phyloP scores from a whole-genome alignment of 164 flowering plant genomes.

The Tinospora cordifolia region DNA sequence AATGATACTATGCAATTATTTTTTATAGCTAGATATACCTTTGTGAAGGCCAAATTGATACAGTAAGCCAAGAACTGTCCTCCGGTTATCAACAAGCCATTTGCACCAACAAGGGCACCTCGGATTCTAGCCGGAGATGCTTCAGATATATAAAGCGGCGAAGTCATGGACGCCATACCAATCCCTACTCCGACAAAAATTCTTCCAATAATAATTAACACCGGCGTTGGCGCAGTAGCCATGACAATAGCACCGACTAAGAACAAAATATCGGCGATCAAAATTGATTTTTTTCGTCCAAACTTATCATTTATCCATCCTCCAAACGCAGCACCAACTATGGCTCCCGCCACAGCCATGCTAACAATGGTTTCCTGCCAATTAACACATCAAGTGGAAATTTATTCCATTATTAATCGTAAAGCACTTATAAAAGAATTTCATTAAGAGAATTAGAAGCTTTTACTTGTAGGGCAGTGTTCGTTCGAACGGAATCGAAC shows the following conservation, averaged over 20 bases:
- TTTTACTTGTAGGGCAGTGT: slow-evolving; percentile 59
- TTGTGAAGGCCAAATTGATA: slow-evolving; percentile 65
- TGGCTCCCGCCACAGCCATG: slow-evolving; percentile 90
- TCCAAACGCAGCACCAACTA: slow-evolving; percentile 84
- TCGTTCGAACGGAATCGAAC: slow-evolving; percentile 42
- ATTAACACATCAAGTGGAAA: neutral
- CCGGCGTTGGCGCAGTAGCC: slow-evolving; percentile 55
- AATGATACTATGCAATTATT: neutral
- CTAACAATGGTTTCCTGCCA: slow-evolving; percentile 81
- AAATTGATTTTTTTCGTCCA: slow-evolving; percentile 54
- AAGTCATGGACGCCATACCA: slow-evolving; percentile 92
- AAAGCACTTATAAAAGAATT: no score
- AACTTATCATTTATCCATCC: slow-evolving; percentile 65
- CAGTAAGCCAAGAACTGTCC: slow-evolving; percentile 82
- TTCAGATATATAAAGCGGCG: slow-evolving; percentile 88
- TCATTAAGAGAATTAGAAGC: no score
- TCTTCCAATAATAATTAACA: slow-evolving; percentile 62
- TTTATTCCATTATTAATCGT: no score
- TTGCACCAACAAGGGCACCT: slow-evolving; percentile 83
- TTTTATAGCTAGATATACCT: slow-evolving; percentile 17
- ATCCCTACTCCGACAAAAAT: slow-evolving; percentile 82
- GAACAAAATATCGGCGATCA: slow-evolving; percentile 69
- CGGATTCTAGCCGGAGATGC: slow-evolving; percentile 81
- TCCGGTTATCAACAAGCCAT: slow-evolving; percentile 73
- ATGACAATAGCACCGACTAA: slow-evolving; percentile 67